Base-by-base conservation (phyloP, 2,329 filamentous ascomycete species). In the Calycina marina region DNA sequence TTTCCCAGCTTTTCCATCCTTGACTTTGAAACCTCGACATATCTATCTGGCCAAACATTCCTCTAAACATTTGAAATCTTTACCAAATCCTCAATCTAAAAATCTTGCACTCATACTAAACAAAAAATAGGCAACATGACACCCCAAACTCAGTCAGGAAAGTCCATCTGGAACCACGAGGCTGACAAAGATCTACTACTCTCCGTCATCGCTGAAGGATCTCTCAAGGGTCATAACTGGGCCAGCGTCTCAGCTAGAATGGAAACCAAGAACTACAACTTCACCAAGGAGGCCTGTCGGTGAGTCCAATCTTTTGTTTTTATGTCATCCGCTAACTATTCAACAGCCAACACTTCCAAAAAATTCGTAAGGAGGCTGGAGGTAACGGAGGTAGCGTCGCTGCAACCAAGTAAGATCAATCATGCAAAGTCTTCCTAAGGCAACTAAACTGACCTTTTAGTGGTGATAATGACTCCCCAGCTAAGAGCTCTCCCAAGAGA, bases 331-430 rank as follows among this genome's bases (percentile, higher is more conserved):
- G 15, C 22, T 15, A 4, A 24, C 29, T 18, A 15, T 6, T 15
- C 25, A 25, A 10, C 5, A 52, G 49, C 8, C 49, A 52, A 32
- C 49, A 50, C 28, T 52, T 45, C 33, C 49, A 52, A 28, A 52
- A 52, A 31, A 40, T 52, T 24, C 44, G 46, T 28, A 41, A 44
- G 18, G 35, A 41, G 31, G 25, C 36, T 24, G 18, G 28, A 10
- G 26, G 16, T 10, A 14, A 15, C 9, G 17, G n/a, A 20, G n/a
- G n/a, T 6, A n/a, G 18, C 16, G 20, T 15, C 30, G 3, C 5
- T 12, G 10, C 26, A 36, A 20, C n/a, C 27, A 22, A 22, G 20
- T 22, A 22, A 22, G 20, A n/a, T 22, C 20, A n/a, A 22, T 22
- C 20, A 22, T 22, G n/a, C n/a, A n/a, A n/a, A n/a, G n/a, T n/a